Base-by-base conservation (phyloP, 2,329 filamentous ascomycete genomes). In the Macrophomina pseudophaseolina region DNA sequence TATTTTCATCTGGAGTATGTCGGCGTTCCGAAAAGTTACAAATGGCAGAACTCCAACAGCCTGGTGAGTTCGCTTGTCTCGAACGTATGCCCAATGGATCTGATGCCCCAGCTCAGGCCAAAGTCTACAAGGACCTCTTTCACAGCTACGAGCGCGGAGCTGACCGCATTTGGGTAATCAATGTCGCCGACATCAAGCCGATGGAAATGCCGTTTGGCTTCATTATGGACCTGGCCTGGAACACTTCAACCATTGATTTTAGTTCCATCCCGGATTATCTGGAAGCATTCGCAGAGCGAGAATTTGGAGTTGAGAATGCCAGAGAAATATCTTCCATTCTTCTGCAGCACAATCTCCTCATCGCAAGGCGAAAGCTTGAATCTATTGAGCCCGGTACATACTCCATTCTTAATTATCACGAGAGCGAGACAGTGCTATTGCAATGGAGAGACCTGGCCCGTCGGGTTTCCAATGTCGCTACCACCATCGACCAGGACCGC, bases 401-500 rank as follows among this genome's bases (percentile, higher is more conserved):
- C 60, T 71, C 70, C 5, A 44, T 66, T 6, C 54, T 69, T 8
- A 67, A 70, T 35, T 69, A 68, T 38, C 32, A 52, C 28, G 71
- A 72, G 62, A 68, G 68, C 12, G 69, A 71, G 23, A 51, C 35
- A 11, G 44, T 71, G 0, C 52, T 69, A 1, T 62, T 40, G 0
- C n/a, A 66, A 35, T 72, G 71, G 70, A 44, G 9, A 35, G 8
- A 28, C 7, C 60, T 72, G 9, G 58, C 60, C 5, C 32, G 66
- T 12, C 30, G 58, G 9, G 65, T 66, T 2, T 66, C 67, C 32
- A 23, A 38, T 6, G 23, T 71, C 2, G 35, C 60, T 12, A 48
- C 59, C 3, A 73, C 76, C 35, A 75, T 90, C 3, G 78, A 81
- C 7, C 74, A 78, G 11, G 79, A 76, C 1, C 73, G 79, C 6